phyloP scores from a whole-genome alignment of 306 rosid genomes.

The Macrotyloma uniflorum region DNA sequence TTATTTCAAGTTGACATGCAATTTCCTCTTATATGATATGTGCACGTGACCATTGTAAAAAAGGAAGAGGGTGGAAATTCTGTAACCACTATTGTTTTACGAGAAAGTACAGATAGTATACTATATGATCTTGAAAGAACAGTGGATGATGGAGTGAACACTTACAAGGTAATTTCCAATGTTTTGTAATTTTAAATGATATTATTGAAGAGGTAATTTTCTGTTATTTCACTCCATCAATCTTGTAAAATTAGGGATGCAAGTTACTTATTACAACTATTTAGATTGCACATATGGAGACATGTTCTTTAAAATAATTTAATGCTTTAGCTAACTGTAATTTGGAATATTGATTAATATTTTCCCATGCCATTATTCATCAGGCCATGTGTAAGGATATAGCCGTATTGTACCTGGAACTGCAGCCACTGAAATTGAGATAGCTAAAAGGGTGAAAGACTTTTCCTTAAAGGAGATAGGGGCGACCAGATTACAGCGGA shows the following conservation, averaged over 20 bases:
- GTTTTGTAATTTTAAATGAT: constrained; percentile 10
- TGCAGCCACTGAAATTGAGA: constrained; percentile 94
- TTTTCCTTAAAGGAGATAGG: constrained; percentile 91
- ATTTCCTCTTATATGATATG: constrained; percentile 15
- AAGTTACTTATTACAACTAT: neutral
- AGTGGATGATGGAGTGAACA: constrained; percentile 91
- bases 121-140: constrained; percentile 93
- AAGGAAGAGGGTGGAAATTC: constrained; percentile 92
- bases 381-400: constrained; percentile 94
- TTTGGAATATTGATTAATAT: constrained; percentile 13
- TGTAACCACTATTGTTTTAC: constrained; percentile 70
- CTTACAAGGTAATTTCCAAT: constrained; percentile 69
- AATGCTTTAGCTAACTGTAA: neutral
- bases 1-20: neutral
- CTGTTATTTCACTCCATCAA: neutral
- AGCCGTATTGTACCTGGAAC: constrained; percentile 93
- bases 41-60: constrained; percentile 71
- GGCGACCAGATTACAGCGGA: too few relatives aligned
- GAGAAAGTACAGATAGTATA: constrained; percentile 88
- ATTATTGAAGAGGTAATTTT: neutral
- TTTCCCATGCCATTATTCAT: constrained; percentile 31
- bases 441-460: constrained; percentile 85
- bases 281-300: constrained; percentile 17
- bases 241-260: neutral
- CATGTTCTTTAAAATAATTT: neutral